phyloP scores from a whole-genome alignment of 441 rosid genomes.

The Euphorbia neoarborescens region DNA sequence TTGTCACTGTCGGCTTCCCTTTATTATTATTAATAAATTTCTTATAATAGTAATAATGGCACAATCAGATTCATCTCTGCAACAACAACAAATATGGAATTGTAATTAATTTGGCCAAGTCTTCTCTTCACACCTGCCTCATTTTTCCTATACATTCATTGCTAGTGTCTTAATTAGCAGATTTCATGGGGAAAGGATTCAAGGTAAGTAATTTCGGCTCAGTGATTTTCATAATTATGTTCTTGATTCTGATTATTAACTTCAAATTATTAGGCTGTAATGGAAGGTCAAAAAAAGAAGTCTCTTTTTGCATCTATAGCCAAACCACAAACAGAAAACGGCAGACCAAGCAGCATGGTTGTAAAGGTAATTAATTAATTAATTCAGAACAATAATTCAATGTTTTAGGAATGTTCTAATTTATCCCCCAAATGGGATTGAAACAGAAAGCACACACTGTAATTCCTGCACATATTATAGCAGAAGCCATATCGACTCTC shows the following conservation, averaged over 20 bases:
- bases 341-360: constrained; percentile 62
- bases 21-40: constrained; percentile 9
- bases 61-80: constrained; percentile 15
- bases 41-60: neutral
- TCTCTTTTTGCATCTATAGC: constrained; percentile 36
- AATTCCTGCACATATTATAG: constrained; percentile 59
- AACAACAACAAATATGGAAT: constrained; percentile 18
- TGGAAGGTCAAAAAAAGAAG: constrained; percentile 35
- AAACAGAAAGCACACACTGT: constrained; percentile 51
- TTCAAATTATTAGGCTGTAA: constrained; percentile 26
- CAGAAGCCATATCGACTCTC: constrained; percentile 71
- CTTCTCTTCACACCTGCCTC: constrained; percentile 23
- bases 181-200: constrained; percentile 27
- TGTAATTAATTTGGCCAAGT: constrained; percentile 31
- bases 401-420: neutral
- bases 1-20: constrained; percentile 23
- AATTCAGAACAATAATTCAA: no score
- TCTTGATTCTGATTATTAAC: constrained; percentile 11
- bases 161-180: constrained; percentile 5
- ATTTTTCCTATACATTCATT: neutral
- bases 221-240: neutral
- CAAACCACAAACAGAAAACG: constrained; percentile 33
- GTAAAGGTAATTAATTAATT: constrained; percentile 45
- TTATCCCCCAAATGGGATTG: constrained; percentile 4
- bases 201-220: constrained; percentile 25